A percentile compares a stretch with the other conserved stretches of the same genome.
phyloP scores from a whole-genome alignment of 2,329 filamentous ascomycete genomes.

The Verticillium nubilum region DNA sequence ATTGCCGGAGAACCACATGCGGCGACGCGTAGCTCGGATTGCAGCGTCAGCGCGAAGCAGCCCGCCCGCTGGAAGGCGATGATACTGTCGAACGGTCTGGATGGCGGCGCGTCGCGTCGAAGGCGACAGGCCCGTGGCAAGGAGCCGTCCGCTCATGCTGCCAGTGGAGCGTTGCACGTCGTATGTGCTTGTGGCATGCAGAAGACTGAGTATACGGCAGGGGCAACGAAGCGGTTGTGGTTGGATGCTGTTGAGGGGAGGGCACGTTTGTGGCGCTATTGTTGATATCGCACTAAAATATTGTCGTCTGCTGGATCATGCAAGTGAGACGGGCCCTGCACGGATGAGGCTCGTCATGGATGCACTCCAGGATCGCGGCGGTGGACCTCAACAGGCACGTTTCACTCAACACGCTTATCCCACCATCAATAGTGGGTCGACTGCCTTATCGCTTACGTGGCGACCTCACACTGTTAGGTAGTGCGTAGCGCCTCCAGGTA shows the following conservation, averaged over 20 bases:
- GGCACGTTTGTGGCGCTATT: background rate
- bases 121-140: constrained; percentile 67
- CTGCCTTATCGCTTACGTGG: background rate
- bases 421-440: background rate
- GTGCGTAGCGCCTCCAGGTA: background rate
- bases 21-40: constrained; percentile 54
- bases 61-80: constrained; percentile 62
- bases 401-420: background rate
- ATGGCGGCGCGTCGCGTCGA: constrained; percentile 55
- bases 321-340: background rate
- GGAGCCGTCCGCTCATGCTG: constrained; percentile 67
- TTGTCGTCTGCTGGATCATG: background rate
- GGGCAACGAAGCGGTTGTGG: background rate
- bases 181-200: background rate
- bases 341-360: background rate
- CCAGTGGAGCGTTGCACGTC: constrained; percentile 7
- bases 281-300: background rate
- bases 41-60: constrained; percentile 62
- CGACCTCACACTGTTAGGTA: background rate
- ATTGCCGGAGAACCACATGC: constrained; percentile 75
- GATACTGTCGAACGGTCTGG: constrained; percentile 55
- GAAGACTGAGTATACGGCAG: background rate
- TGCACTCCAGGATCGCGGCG: background rate
- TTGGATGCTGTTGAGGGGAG: background rate
- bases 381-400: background rate